Base-by-base conservation (phyloP, 2,329 filamentous ascomycete genomes). In the Epicoccum nigrum region DNA sequence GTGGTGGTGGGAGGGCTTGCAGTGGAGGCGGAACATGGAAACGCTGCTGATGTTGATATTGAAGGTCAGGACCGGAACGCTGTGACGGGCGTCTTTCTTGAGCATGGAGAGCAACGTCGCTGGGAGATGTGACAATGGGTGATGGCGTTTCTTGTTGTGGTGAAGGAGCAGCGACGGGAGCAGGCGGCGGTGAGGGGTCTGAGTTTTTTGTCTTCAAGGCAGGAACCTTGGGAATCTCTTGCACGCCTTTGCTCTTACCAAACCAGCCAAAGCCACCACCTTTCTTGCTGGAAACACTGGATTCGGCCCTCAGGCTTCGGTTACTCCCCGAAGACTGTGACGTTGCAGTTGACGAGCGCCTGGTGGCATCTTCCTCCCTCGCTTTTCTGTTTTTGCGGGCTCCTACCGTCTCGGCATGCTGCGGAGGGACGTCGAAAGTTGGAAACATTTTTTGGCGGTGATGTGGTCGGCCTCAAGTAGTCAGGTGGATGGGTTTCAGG, bases 341-440 rank as follows among this genome's bases (percentile, higher is more conserved):
- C 20, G 60, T 60, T 15, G 62, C 45, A 23, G 63, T 56, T 1
- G 59, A 64, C 0, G 60, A 51, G n/a, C 58, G 51, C 19, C 56
- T 56, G 27, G 55, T 50, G 17, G 46, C 51, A 7, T 59, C 60
- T 15, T 62, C 56, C 41, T 65, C 58, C 41, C 52, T 63, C 27
- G 57, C 62, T 40, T 44, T 60, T 38, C 63, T 58, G 16, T 58
- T 50, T 47, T 63, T 66, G 45, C 63, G 59, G 25, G 60, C 62
- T 20, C 63, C 59, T 23, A 65, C 56, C 3, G 63, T 66, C 54
- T 66, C 63, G 11, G 63, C 59, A 38, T 66, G 62, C 34, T 56
- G 54, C 12, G 63, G 60, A 39, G 62, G 63, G 27, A 64, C 56
- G 47, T 65, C 62, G 43, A 65, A 66, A 19, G 62, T 65, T 32